Base-by-base conservation (phyloP, 1,139 yeast species). In the Kodamaea arcana region DNA sequence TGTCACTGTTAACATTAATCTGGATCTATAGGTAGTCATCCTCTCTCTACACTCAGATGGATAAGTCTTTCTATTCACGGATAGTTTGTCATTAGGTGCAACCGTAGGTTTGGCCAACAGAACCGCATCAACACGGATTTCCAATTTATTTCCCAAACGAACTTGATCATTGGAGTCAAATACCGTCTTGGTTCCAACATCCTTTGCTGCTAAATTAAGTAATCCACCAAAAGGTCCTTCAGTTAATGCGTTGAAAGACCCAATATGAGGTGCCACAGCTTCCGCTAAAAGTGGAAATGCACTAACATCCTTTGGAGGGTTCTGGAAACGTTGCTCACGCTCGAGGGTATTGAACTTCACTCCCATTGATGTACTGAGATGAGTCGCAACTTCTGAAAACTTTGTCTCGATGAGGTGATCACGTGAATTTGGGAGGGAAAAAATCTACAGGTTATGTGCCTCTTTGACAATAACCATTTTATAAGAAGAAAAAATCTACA, bases 21-120 rank as follows among this genome's bases (percentile, higher is more conserved):
- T 79, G 28, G 87, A 82, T 55, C 80, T 76, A 58, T 86, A 86
- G 12, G 85, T 69, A 39, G 77, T 60, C 79, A 86, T 77, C 58
- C 97, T 78, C 58, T 94, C 98, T 65, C 99, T 79, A 52, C 95
- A 75, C 66, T 84, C 94, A 17, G 85, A 71, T 11, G 99, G 98
- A 55, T 72, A 80, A n/a, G 86, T 80, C 54, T 80, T 78, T 60
- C 95, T 77, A 56, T 86, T 85, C 24, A 83, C 60, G 2, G 95
- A 77, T 33, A 87, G 72, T 59, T 84, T 87, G 61, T 92, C 98
- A 39, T 70, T 72, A 16, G 76, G 63, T 31, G 85, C 73, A 8
- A 83, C 85, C 2, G 81, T 61, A 3, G 99, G 97, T 58, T 84
- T 86, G 24, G 90, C 80, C 33, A 92, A 67, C 50, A 87, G 94